A percentile compares a stretch with the other conserved stretches of the same genome.
Conservation (phyloP, 305 asterid species). For the Petunia hybrid region DNA sequence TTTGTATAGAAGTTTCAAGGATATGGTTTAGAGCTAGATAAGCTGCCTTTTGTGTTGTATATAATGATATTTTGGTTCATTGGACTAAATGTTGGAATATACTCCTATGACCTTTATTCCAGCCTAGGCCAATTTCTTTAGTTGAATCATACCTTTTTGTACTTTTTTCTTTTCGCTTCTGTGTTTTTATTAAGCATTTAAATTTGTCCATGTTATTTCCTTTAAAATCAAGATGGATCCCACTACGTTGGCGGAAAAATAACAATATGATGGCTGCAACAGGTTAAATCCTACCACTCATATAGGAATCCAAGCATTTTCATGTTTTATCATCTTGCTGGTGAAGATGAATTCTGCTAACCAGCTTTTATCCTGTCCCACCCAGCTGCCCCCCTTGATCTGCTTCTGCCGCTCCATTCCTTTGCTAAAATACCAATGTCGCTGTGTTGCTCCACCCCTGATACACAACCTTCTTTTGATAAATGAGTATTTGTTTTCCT, state of each 20-base stretch:
- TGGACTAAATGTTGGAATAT: background rate
- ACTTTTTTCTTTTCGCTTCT: background rate
- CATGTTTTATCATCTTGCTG: background rate
- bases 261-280: background rate
- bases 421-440: too few relatives aligned
- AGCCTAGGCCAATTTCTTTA: background rate
- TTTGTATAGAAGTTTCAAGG: slow-evolving; percentile 30
- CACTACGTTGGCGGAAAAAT: background rate
- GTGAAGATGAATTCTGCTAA: background rate
- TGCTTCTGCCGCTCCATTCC: too few relatives aligned
- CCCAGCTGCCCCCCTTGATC: background rate
- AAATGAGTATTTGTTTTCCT: too few relatives aligned
- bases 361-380: background rate
- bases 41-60: slow-evolving; percentile 19
- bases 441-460: too few relatives aligned
- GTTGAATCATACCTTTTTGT: background rate
- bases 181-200: background rate
- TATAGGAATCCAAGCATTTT: background rate
- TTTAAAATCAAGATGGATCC: background rate
- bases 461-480: too few relatives aligned
- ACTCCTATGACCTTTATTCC: background rate
- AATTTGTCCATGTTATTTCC: background rate
- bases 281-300: background rate
- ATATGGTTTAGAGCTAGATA: slow-evolving; percentile 10
- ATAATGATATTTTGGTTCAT: slow-evolving; percentile 24